phyloP scores from a whole-genome alignment of 2,329 filamentous ascomycete genomes.

The Ophidiomyces ophidiicola region DNA sequence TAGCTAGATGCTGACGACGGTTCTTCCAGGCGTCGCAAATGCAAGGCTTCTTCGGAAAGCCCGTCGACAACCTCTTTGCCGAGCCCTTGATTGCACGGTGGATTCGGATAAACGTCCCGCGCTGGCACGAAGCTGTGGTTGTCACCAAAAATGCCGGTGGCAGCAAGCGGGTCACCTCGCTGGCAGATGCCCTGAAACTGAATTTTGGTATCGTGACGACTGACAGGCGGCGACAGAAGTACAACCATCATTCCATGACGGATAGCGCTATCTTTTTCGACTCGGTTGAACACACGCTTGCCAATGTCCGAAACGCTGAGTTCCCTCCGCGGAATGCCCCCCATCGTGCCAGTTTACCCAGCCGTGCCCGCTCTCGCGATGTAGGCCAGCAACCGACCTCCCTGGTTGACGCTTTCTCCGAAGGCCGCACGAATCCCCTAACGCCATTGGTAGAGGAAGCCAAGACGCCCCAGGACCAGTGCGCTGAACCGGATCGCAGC shows the following conservation, averaged over 20 bases:
- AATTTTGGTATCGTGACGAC: conserved; percentile 84
- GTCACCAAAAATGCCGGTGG: conserved; percentile 97
- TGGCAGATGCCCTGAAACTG: conserved; percentile 89
- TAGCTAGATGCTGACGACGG: conserved; percentile 1
- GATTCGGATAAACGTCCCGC: conserved; percentile 77
- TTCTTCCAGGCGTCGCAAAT: conserved; percentile 64
- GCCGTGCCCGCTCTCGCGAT: conserved; percentile 6
- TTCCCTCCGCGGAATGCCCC: conserved; percentile 1
- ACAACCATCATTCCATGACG: conserved; percentile 48
- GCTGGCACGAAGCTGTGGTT: conserved; percentile 82
- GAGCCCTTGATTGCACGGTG: conserved; percentile 91
- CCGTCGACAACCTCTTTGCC: conserved; percentile 92
- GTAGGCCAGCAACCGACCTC: conserved; percentile 1
- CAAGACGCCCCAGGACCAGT: background rate
- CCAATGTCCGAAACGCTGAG: conserved; percentile 15
- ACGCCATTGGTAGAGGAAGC: conserved; percentile 2
- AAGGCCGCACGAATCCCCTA: conserved; percentile 4
- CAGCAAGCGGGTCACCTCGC: conserved; percentile 89
- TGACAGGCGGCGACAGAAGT: conserved; percentile 43
- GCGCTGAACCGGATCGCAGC: background rate
- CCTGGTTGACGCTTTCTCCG: background rate
- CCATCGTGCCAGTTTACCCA: conserved; percentile 4
- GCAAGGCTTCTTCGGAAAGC: conserved; percentile 97
- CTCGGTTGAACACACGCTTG: conserved; percentile 38
- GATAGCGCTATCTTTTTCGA: conserved; percentile 68